A percentile compares a stretch with the other conserved stretches of the same genome.
These are phyloP conservation scores for Crithidia expoeki DNA, from an alignment of 208 protist genomes.

Conservation along the genomic window DNA sequence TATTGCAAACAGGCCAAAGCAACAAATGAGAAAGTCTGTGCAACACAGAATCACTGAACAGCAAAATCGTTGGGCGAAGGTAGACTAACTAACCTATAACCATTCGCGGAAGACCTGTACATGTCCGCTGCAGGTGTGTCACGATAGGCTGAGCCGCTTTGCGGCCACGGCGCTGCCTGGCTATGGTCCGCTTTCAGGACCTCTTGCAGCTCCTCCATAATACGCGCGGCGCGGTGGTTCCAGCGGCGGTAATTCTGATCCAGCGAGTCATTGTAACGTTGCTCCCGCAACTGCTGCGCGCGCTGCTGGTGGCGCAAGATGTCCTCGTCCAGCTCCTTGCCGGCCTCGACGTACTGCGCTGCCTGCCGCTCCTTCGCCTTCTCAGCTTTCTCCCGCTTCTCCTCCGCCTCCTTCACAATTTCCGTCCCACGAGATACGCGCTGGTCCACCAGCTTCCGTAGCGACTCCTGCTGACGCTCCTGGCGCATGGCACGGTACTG, in stretches of 20 bases:
- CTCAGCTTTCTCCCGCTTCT: conserved; percentile 62
- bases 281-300: conserved; percentile 42
- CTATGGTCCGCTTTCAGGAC: conserved; percentile 34
- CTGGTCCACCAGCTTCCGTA: conserved; percentile 52
- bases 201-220: conserved; percentile 67
- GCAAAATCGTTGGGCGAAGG: conserved; percentile 44
- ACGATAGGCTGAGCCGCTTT: background rate
- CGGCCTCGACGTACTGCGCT: conserved; percentile 42
- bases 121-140: background rate
- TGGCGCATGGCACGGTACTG: conserved; percentile 32
- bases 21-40: too few species aligned
- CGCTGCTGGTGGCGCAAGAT: conserved; percentile 55
- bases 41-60: too few species aligned
- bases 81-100: conserved; percentile 2
- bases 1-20: too few species aligned
- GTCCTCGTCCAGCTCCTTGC: conserved; percentile 42
- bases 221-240: conserved; percentile 75
- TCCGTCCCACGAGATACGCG: conserved; percentile 53
- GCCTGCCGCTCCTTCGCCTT: conserved; percentile 42
- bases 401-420: conserved; percentile 53
- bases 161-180: background rate
- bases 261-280: conserved; percentile 48
- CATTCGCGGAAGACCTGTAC: background rate
- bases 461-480: conserved; percentile 56
- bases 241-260: conserved; percentile 73